Conservation (phyloP, 345 rosid genomes). For the Cardiospermum halicacabum region DNA sequence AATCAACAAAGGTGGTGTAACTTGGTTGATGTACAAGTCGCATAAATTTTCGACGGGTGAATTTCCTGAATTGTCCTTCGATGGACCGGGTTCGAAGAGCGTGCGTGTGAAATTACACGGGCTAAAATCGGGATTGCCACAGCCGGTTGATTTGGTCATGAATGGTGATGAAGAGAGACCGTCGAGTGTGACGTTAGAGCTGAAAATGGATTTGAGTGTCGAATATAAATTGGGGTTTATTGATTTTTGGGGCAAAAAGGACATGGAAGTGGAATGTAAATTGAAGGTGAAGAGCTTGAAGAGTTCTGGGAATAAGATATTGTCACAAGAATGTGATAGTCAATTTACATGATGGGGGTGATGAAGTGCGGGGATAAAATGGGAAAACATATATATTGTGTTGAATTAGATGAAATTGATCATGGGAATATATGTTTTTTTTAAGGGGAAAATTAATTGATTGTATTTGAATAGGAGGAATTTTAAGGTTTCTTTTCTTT, state of each 20-base stretch:
- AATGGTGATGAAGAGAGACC: slow-evolving; percentile 6
- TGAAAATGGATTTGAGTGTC: slow-evolving; percentile 25
- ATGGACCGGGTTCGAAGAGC: slow-evolving; percentile 12
- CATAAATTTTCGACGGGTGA: slow-evolving; percentile 35
- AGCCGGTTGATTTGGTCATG: slow-evolving; percentile 13
- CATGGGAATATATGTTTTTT: background rate
- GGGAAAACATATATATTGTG: slow-evolving; percentile 15
- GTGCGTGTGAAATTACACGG: slow-evolving; percentile 20
- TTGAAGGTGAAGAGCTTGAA: slow-evolving; percentile 42
- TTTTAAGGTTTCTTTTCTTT: background rate
- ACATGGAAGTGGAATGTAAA: slow-evolving; percentile 40
- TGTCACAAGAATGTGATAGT: slow-evolving; percentile 43
- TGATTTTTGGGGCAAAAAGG: slow-evolving; percentile 24
- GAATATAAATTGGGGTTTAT: slow-evolving; percentile 27
- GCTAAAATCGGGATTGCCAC: slow-evolving; percentile 10
- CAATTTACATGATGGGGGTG: too few species aligned
- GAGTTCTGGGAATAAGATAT: slow-evolving; percentile 28
- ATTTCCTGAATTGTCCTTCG: slow-evolving; percentile 29
- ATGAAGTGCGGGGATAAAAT: too few species aligned
- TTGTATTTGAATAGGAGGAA: background rate
- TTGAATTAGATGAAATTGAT: slow-evolving; percentile 7
- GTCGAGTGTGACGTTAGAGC: slow-evolving; percentile 18
- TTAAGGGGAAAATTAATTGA: background rate
- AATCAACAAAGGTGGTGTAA: slow-evolving; percentile 19
- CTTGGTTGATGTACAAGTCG: slow-evolving; percentile 28